These are phyloP conservation scores for Chaetomiaceae sp. DNA, from an alignment of 2,329 filamentous ascomycete species.

Conservation along the genomic window DNA sequence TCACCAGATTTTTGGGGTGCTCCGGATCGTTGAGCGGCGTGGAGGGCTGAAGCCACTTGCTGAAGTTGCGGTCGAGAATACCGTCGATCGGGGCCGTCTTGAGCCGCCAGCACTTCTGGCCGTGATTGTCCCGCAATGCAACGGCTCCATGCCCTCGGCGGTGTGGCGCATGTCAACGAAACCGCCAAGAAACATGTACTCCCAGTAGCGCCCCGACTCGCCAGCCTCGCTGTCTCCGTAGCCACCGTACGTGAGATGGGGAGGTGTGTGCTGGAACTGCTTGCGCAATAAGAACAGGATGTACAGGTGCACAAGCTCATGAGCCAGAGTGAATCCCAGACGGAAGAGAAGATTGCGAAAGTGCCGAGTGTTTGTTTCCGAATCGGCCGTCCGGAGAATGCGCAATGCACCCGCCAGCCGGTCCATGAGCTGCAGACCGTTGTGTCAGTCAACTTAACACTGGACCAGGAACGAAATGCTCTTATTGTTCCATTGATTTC, in stretches of 20 bases:
- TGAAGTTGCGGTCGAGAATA: neutral
- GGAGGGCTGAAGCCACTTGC: neutral
- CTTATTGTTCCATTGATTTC: constrained; percentile 3
- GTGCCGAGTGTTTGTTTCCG: neutral
- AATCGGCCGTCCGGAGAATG: neutral
- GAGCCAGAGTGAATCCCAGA: constrained; percentile 5
- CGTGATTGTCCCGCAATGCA: neutral
- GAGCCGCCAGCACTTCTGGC: neutral
- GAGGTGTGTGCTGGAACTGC: constrained; percentile 2
- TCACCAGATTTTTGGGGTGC: neutral
- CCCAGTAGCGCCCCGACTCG: constrained; percentile 11
- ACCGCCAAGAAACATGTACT: constrained; percentile 3
- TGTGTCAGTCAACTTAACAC: too few relatives aligned
- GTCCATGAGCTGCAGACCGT: too few relatives aligned
- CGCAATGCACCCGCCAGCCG: too few relatives aligned
- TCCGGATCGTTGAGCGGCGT: neutral
- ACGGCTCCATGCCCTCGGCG: neutral
- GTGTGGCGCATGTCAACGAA: constrained; percentile 5
- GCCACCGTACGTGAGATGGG: neutral
- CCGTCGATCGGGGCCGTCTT: neutral
- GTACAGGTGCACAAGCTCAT: constrained; percentile 10
- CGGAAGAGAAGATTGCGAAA: constrained; percentile 4
- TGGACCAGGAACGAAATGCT: too few relatives aligned
- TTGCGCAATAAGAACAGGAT: neutral
- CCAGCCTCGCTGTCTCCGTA: neutral